A percentile compares a stretch with the other conserved stretches of the same genome.
Conservation (phyloP, 169 alveolate genomes). For the Plasmodium chabaudi region DNA sequence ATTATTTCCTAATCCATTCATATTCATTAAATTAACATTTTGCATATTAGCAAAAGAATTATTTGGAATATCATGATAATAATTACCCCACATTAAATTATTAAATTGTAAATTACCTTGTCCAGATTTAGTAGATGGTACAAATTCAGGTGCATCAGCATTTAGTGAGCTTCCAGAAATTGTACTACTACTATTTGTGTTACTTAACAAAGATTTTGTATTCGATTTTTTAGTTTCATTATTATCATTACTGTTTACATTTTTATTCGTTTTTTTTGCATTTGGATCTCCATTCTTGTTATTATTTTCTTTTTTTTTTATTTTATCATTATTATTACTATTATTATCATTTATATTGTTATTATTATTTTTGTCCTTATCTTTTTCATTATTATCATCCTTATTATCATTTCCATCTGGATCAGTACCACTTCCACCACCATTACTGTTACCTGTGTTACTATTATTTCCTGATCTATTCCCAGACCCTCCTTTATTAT, state of each 20-base stretch:
- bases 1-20: constrained; percentile 6
- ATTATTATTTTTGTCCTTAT: not conserved
- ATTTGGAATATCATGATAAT: constrained; percentile 51
- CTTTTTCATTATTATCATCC: not conserved
- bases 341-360: not conserved
- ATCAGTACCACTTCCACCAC: not conserved
- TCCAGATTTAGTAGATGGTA: constrained; percentile 59
- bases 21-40: constrained; percentile 14
- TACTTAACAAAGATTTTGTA: not conserved
- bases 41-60: not conserved
- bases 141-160: constrained; percentile 78
- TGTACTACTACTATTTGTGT: not conserved
- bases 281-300: constrained; percentile 1
- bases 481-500: not conserved
- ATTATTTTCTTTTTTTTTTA: not conserved
- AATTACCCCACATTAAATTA: constrained; percentile 64
- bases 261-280: not conserved
- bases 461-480: not conserved
- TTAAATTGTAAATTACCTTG: constrained; percentile 32
- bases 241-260: not conserved
- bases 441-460: not conserved
- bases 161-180: constrained; percentile 50
- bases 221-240: constrained; percentile 15
- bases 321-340: not conserved
- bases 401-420: not conserved